phyloP scores from a whole-genome alignment of 768 basidiomycete genomes.

The Collybiopsis luxurians region DNA sequence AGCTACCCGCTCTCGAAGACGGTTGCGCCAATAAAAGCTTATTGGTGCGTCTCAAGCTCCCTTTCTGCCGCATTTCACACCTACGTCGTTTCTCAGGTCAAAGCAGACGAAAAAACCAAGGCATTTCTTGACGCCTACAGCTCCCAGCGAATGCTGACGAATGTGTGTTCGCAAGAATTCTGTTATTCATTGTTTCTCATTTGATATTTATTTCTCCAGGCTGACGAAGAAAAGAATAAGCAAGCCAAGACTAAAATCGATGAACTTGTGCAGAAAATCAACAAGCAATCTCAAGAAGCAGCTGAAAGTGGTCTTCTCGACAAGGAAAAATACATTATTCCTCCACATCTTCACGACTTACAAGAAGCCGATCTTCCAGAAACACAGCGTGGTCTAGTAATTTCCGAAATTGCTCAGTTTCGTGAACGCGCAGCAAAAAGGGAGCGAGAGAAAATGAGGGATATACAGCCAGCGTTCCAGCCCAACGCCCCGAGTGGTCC shows the following conservation, averaged over 20 bases:
- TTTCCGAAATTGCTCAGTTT: slow-evolving; percentile 95
- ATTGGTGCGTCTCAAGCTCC: slow-evolving; percentile 51
- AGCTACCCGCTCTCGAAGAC: slow-evolving; percentile 60
- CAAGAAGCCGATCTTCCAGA: slow-evolving; percentile 97
- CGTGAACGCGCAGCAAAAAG: slow-evolving; percentile 90
- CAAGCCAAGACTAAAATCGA: slow-evolving; percentile 65
- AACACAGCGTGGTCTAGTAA: slow-evolving; percentile 86
- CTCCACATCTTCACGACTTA: slow-evolving; percentile 95
- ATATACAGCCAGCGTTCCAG: slow-evolving; percentile 58
- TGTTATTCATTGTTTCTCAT: slow-evolving; percentile 1
- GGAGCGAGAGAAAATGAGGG: slow-evolving; percentile 85
- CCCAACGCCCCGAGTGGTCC: slow-evolving; percentile 64
- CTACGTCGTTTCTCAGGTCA: slow-evolving; percentile 63
- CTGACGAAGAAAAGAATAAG: slow-evolving; percentile 63
- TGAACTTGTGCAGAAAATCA: slow-evolving; percentile 67
- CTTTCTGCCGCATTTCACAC: slow-evolving; percentile 21
- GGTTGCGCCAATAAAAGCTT: slow-evolving; percentile 62
- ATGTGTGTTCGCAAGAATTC: slow-evolving; percentile 63
- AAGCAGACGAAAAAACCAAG: slow-evolving; percentile 95
- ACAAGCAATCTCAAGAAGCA: slow-evolving; percentile 68
- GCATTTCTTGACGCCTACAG: slow-evolving; percentile 85
- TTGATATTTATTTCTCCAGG: slow-evolving; percentile 36
- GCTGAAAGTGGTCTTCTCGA: slow-evolving; percentile 73
- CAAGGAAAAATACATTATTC: slow-evolving; percentile 87
- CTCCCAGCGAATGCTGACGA: slow-evolving; percentile 73